Evolutionary conservation across 148 eudicot species (phyloP), one percentile per base, ranked within the genome.

Genomic region (Cornus suecica): DNA sequence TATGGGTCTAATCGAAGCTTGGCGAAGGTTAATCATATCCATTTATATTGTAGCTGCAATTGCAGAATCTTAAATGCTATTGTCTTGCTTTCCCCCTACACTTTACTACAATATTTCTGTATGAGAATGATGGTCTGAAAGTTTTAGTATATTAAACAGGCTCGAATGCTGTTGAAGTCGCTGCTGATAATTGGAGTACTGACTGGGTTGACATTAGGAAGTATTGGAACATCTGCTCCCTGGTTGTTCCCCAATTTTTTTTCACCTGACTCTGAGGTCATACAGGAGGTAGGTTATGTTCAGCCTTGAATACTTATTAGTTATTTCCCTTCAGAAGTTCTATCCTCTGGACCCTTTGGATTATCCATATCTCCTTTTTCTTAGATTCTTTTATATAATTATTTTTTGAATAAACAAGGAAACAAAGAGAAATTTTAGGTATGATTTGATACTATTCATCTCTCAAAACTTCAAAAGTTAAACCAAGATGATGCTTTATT

Each of bases 1-100:
- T 88, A 91, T 71, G 99, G 98, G 78, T 90, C 78, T 30, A 85
- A 91, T 69, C 88, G 92, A 80, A 95, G 85, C 80, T 81, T 87
- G 45, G 75, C 72, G n/a, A 91, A 92, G 97, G 99, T 95, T 82
- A 78, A 80, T 71, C 11, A 14, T 69, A 2, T 64, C 28, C n/a
- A 37, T 58, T 61, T 37, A 48, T 29, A 18, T 65, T 45, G 22
- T 8, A 31, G 14, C 65, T 54, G 25, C 32, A 52, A 56, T 52
- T 34, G 42, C 42, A 37, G 42, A 37, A 37, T 37, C 42, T 37
- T 37, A 37, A 8, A 37, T 37, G 42, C 9, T n/a, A 37, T 37
- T 37, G 9, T 37, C 9, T 37, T 37, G 42, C 42, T 37, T 37
- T n/a, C 9, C 42, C 42, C 1, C 42, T 37, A 5, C 42, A 37